Conservation (phyloP, 2,329 filamentous ascomycete genomes). For the Graphium sp. region DNA sequence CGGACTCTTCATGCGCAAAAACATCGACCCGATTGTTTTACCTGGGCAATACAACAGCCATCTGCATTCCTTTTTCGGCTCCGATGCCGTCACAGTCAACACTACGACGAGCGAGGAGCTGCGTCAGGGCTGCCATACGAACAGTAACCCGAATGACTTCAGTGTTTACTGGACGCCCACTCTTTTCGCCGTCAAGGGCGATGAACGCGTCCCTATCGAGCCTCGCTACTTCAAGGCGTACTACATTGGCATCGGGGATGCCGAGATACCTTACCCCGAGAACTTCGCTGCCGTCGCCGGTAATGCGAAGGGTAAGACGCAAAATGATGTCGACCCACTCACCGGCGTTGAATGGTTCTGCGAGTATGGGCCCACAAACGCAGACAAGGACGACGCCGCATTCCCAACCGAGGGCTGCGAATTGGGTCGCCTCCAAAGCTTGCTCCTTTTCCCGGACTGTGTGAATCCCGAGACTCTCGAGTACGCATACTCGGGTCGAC, state of each 20-base stretch:
- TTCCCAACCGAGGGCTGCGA: conserved; percentile 14
- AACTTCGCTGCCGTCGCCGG: conserved; percentile 23
- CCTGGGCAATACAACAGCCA: conserved; percentile 15
- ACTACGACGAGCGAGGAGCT: conserved; percentile 14
- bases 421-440: conserved; percentile 11
- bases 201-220: conserved; percentile 14
- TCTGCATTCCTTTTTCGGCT: conserved; percentile 18
- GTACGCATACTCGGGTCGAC: conserved; percentile 4
- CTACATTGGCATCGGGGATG: conserved; percentile 21
- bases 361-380: conserved; percentile 11
- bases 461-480: conserved; percentile 9
- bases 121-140: conserved; percentile 23
- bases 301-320: conserved; percentile 14
- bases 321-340: conserved; percentile 7
- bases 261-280: conserved; percentile 25
- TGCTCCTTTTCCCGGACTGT: conserved; percentile 11
- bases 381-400: conserved; percentile 8
- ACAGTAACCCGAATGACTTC: conserved; percentile 27
- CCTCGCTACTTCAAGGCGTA: conserved; percentile 24
- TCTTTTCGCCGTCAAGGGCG: conserved; percentile 16
- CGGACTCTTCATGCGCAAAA: conserved; percentile 15
- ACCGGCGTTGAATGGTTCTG: conserved; percentile 12
- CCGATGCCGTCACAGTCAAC: conserved; percentile 14
- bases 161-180: conserved; percentile 28
- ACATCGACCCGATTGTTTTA: conserved; percentile 15